A percentile compares a stretch with the other conserved stretches of the same genome.
Evolutionary conservation across 108 stramenopile genomes (phyloP).

Genomic region (Cyclotella baltica): DNA sequence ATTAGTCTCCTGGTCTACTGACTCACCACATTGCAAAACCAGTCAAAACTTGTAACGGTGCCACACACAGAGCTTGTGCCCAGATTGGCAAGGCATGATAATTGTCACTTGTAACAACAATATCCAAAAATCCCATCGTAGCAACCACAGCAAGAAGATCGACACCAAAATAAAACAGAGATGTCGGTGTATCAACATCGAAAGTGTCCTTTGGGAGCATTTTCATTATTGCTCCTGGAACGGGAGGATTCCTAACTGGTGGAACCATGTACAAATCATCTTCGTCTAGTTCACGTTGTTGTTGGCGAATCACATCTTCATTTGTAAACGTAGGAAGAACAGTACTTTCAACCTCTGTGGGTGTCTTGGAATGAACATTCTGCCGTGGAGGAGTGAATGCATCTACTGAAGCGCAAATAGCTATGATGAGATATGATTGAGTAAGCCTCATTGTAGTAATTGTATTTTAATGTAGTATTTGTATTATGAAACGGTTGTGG

Average conservation of each 20-base stretch:
- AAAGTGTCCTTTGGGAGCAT: slow-evolving; percentile 69
- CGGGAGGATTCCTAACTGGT: slow-evolving; percentile 15
- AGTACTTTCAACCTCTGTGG: background rate
- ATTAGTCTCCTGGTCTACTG: no score
- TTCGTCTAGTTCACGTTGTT: slow-evolving; percentile 27
- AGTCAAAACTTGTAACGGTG: slow-evolving; percentile 66
- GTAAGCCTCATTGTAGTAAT: background rate
- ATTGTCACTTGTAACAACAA: slow-evolving; percentile 63
- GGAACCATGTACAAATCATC: slow-evolving; percentile 16
- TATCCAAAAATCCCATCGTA: slow-evolving; percentile 62
- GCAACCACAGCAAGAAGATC: slow-evolving; percentile 56
- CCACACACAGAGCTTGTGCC: slow-evolving; percentile 50
- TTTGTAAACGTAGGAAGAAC: background rate
- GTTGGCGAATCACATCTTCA: background rate
- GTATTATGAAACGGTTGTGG: no score
- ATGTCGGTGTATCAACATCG: slow-evolving; percentile 59
- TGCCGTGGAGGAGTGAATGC: background rate
- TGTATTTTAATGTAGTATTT: no score
- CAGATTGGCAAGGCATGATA: slow-evolving; percentile 54
- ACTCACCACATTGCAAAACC: slow-evolving; percentile 67
- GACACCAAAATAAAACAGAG: slow-evolving; percentile 63
- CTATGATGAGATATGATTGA: background rate
- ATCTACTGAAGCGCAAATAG: no score
- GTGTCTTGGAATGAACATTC: background rate
- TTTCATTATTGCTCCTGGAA: slow-evolving; percentile 56